Conservation (phyloP, 768 basidiomycete species). For the Fomitopsis serialis region DNA sequence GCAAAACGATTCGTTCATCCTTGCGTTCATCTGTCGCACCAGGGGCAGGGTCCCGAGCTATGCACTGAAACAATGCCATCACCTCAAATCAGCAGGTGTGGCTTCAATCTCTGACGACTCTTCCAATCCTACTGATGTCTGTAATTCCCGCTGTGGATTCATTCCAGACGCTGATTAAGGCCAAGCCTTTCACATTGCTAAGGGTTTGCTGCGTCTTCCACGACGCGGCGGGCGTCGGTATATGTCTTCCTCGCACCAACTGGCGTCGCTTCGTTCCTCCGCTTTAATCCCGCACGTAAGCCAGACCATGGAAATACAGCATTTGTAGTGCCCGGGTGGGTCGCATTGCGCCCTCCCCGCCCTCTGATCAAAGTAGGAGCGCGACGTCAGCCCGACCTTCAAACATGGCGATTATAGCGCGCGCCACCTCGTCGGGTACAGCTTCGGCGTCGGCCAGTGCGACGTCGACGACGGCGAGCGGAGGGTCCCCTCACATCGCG, state of each 20-base stretch:
- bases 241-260: neutral
- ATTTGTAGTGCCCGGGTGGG: neutral
- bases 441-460: neutral
- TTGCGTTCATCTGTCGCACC: too few species aligned
- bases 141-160: neutral
- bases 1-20: too few species aligned
- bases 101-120: too few species aligned
- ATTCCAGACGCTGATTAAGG: neutral
- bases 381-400: neutral
- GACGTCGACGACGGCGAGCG: neutral
- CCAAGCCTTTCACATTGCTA: neutral
- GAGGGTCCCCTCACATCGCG: conserved; percentile 8
- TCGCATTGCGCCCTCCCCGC: neutral
- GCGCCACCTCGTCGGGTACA: neutral
- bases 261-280: neutral
- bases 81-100: too few species aligned
- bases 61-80: too few species aligned
- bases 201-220: neutral
- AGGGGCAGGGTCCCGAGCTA: too few species aligned
- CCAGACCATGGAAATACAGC: neutral
- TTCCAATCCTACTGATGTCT: too few species aligned
- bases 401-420: neutral
- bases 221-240: neutral
- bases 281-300: neutral
- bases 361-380: neutral